Base-by-base conservation (phyloP, 2,329 filamentous ascomycete species). In the Claviceps monticola region DNA sequence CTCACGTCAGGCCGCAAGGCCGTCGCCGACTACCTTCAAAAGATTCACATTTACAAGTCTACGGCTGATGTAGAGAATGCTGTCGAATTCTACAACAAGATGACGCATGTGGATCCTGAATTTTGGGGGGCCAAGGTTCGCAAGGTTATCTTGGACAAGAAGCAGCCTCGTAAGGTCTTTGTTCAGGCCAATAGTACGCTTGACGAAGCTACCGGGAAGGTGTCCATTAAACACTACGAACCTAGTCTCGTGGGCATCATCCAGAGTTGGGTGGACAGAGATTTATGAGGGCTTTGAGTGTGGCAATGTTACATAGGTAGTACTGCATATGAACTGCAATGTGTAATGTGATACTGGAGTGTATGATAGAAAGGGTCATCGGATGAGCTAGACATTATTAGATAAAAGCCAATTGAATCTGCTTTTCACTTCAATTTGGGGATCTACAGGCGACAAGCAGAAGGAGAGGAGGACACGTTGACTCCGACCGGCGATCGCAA, bases 111-210 rank as follows among this genome's bases (percentile, higher is more conserved):
- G 21, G 86, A 86, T 53, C 70, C 81, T 50, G 83, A 87, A 41
- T 96, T 87, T 72, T 96, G 88, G 79, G 88, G 84, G 51, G 81
- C 79, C 57, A 84, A 84, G 69, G 80, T 96, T 26, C 77, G 91
- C 52, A 80, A 85, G 46, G 78, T 86, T 54, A 86, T 91, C 23
- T 68, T 91, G 43, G 74, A 76, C 60, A 86, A 87, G 68, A 88
- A 88, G 71, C 84, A 86, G 68, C 86, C 86, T n/a, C 73, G 86
- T 54, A 90, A 90, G 73, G 84, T 96, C 45, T 96, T 95, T 71
- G 88, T 96, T 51, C 90, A 96, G 72, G 88, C 88, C 54, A 97
- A 95, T 67, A 96, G 91, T 0, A 76, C 83, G 52, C 63, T 93
- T 42, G 80, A 84, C 55, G 76, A 80, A 64, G 70, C 76, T 13